Evolutionary conservation across 331 rosid species (phyloP), one percentile per base, ranked within the genome.

Genomic region (Malus hybrid): DNA sequence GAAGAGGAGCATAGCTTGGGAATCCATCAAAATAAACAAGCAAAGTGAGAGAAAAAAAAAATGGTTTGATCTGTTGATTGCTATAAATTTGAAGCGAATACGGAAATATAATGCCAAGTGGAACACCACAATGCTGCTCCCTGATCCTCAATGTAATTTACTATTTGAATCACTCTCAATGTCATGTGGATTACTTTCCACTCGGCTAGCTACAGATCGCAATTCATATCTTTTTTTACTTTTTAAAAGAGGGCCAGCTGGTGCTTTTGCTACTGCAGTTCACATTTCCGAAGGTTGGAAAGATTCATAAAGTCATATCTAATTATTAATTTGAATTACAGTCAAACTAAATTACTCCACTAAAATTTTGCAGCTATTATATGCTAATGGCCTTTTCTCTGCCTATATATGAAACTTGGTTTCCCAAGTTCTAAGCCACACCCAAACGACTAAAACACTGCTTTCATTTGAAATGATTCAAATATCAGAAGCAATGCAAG

Each of bases 61-160:
- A 1, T 24, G 9, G 65, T 24, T 60, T 9, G 3, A 4, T 61
- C 19, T 6, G 32, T 27, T 28, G 46, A 31, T 66, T 65, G 55
- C 39, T 64, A 56, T 50, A 70, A 7, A 27, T 33, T 65, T 10
- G 24, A 20, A 34, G 70, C 28, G 3, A 22, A 28, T 32, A 19
- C 20, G 3, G 24, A 36, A 31, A 31, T 63, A 78, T 70, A 20
- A 52, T 52, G 76, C 70, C 85, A 70, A 75, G 83, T 82, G 83
- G 77, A 82, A 56, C 60, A 42, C 20, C 66, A 74, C 54, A 5
- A 3, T 48, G 54, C 7, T 48, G 54, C 54, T 1, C 54, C 54
- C 0, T 14, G 54, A 5, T 48, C 54, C 54, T 48, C 13, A 5
- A 14, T 48, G 19, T 5, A 48, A 61, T 55, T 18, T 6, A 55